Conservation (phyloP, 179 eudicot genomes). For the Camellia oleifera region DNA sequence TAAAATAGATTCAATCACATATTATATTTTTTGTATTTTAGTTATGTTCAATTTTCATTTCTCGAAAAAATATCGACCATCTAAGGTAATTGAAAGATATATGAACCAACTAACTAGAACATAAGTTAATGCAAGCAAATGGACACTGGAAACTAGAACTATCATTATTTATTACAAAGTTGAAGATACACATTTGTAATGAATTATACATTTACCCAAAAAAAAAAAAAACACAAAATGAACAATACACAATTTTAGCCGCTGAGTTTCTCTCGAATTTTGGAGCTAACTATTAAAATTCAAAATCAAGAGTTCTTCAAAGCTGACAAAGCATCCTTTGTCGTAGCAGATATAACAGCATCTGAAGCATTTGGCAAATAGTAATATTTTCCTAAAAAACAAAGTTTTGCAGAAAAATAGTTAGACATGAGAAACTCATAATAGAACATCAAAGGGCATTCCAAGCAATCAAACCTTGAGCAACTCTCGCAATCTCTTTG, state of each 20-base stretch:
- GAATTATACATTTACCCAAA: background rate
- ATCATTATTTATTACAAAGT: background rate
- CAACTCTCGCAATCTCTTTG: conserved; percentile 94
- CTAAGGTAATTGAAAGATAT: too few relatives aligned
- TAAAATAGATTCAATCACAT: too few relatives aligned
- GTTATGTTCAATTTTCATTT: too few relatives aligned
- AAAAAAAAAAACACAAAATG: background rate
- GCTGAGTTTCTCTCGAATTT: background rate
- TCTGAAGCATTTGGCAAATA: conserved; percentile 99
- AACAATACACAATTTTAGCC: background rate
- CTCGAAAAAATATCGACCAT: too few relatives aligned
- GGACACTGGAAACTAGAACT: background rate
- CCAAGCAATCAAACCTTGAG: conserved; percentile 62
- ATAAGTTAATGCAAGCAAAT: background rate
- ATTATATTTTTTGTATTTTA: too few relatives aligned
- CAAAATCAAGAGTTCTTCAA: conserved; percentile 64
- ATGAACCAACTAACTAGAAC: background rate
- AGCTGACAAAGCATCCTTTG: conserved; percentile 76
- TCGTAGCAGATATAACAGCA: conserved; percentile 90
- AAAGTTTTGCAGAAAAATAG: background rate
- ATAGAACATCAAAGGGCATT: conserved; percentile 9
- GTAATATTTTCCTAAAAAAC: conserved; percentile 83
- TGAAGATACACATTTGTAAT: background rate
- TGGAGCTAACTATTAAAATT: background rate
- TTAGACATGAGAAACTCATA: background rate